Base-by-base conservation (phyloP, 768 basidiomycete species). In the Pisolithus orientalis region DNA sequence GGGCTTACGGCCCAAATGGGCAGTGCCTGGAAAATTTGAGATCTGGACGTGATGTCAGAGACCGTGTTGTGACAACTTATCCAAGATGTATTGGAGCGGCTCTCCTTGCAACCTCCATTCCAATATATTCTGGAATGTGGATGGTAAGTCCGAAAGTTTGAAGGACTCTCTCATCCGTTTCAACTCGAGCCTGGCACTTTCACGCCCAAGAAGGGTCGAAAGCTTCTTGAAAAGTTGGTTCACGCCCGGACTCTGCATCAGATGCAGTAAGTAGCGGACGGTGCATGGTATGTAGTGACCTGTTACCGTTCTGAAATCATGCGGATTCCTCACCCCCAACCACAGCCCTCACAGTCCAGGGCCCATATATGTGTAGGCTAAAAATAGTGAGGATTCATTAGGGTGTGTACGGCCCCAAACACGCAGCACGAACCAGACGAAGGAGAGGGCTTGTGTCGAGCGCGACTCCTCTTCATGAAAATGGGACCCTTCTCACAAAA, bases 81-180 rank as follows among this genome's bases (percentile, higher is more conserved):
- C 92, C 47, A 96, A 75, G 59, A 96, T 90, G 67, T 94, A 96
- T 65, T 94, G 91, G 16, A 96, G 73, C 0, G 93, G 93, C 67
- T 92, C 90, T 11, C 89, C 88, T 16, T 59, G 54, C 28, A 77
- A 62, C 57, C 93, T 72, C n/a, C 87, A 78, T 16, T 65, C 62
- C 38, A 94, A 75, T 74, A 87, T 77, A 28, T 69, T 62, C 9
- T 57, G 42, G 17, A 73, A 46, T 8, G 66, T 45, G 32, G 76
- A 69, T 46, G 67, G 58, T 39, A 32, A 40, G 31, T 6, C 14
- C 14, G 56, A 55, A 40, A 53, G 49, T 27, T 39, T 53, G 5
- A 65, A 51, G n/a, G 68, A 67, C 52, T 74, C 62, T 50, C 57
- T 63, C 68, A 82, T 75, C 81, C 81, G 83, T 51, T 68, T 63